Evolutionary conservation across 2,329 filamentous ascomycete species (phyloP).

Genomic region (Talaromyces sp.): DNA sequence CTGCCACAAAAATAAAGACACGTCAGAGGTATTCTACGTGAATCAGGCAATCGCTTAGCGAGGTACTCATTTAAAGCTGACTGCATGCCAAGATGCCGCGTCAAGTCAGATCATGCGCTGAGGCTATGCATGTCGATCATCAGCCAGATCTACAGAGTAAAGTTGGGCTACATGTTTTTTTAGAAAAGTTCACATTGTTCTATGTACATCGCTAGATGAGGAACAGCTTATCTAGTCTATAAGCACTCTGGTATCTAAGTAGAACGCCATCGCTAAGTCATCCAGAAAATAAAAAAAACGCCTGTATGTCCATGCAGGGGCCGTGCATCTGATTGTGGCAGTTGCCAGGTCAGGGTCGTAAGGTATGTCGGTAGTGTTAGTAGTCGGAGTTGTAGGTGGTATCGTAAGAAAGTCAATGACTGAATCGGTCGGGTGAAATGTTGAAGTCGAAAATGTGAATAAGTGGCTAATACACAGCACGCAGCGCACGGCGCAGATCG

Average conservation of each 20-base stretch:
- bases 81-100: neutral
- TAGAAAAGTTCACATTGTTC: neutral
- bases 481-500: slow-evolving; percentile 31
- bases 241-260: neutral
- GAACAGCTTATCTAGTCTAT: neutral
- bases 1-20: neutral
- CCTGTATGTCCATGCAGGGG: neutral
- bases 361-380: neutral
- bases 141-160: neutral
- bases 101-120: neutral
- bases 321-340: neutral
- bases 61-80: neutral
- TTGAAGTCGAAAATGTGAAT: neutral
- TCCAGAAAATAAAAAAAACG: neutral
- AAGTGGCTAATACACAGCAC: slow-evolving; percentile 22
- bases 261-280: neutral
- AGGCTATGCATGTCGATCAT: neutral
- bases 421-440: neutral
- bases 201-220: neutral
- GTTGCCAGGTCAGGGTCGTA: neutral
- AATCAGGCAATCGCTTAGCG: neutral
- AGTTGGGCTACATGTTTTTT: neutral
- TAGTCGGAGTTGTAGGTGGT: neutral
- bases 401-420: neutral
- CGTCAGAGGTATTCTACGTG: neutral